A percentile compares a stretch with the other conserved stretches of the same genome.
Conservation (phyloP, 495 filamentous ascomycete species). For the Hypoxylon cercidicola region DNA sequence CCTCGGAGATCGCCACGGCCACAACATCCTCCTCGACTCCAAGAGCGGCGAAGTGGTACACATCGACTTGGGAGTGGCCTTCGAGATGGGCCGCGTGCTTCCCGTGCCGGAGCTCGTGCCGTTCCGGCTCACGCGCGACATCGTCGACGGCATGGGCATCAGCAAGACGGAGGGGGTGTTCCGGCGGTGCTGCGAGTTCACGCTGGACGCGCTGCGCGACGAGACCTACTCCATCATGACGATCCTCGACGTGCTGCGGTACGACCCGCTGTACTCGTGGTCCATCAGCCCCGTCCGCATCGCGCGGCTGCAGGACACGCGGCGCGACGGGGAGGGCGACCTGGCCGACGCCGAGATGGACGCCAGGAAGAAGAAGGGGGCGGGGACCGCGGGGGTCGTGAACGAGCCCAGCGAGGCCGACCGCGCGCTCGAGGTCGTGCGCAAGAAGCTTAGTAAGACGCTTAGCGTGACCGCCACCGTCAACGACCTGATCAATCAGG, state of each 20-base stretch:
- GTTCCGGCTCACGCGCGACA: conserved; percentile 92
- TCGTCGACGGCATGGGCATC: conserved; percentile 97
- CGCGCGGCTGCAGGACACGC: conserved; percentile 66
- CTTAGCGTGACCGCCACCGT: conserved; percentile 94
- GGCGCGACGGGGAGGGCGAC: conserved; percentile 48
- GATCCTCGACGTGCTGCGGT: conserved; percentile 92
- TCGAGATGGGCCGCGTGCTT: conserved; percentile 92
- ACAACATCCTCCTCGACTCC: conserved; percentile 94
- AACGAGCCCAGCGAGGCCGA: conserved; percentile 93
- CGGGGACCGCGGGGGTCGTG: conserved; percentile 51
- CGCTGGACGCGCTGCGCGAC: conserved; percentile 88
- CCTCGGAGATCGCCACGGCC: conserved; percentile 94
- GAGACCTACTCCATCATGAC: conserved; percentile 97
- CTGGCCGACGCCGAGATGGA: conserved; percentile 39
- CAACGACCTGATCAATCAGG: conserved; percentile 95
- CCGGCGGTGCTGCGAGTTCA: conserved; percentile 96
- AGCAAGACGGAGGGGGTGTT: conserved; percentile 96
- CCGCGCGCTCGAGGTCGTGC: conserved; percentile 87
- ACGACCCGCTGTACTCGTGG: conserved; percentile 97
- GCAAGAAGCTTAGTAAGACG: conserved; percentile 92
- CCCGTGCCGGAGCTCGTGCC: conserved; percentile 95
- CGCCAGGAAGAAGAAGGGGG: conserved; percentile 55
- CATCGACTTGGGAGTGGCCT: conserved; percentile 95
- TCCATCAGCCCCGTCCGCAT: conserved; percentile 89
- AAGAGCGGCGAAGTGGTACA: conserved; percentile 93